Conservation (phyloP, 2,329 filamentous ascomycete genomes). For the Monilinia vaccinii-corymbosi region DNA sequence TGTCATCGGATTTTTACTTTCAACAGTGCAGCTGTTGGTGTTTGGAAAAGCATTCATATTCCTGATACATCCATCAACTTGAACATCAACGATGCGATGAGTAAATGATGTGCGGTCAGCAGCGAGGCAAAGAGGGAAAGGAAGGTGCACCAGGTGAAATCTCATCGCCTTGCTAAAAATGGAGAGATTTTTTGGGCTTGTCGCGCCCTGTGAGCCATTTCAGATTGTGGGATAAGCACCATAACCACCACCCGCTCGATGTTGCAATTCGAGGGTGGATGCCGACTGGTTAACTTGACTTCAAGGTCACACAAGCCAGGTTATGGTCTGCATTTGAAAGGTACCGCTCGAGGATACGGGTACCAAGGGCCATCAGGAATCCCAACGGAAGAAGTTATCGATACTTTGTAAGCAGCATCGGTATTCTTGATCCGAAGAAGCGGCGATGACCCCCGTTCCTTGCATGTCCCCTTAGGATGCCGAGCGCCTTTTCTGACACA, state of each 20-base stretch:
- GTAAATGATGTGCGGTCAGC: constrained; percentile 5
- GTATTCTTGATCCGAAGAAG: background rate
- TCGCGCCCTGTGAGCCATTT: background rate
- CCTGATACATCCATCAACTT: background rate
- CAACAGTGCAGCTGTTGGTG: too few relatives aligned
- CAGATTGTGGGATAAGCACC: background rate
- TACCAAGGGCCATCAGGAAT: background rate
- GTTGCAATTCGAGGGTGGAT: background rate
- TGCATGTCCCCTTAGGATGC: background rate
- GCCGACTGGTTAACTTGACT: constrained; percentile 1
- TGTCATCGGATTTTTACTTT: background rate
- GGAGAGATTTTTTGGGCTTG: background rate
- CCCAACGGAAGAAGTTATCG: background rate
- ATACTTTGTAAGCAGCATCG: background rate
- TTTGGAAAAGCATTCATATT: background rate
- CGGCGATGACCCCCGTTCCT: background rate
- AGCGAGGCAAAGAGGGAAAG: background rate
- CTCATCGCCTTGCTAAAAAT: background rate
- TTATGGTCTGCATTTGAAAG: background rate
- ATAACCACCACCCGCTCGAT: constrained; percentile 5
- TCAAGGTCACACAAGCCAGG: background rate
- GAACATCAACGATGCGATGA: background rate
- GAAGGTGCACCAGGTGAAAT: background rate
- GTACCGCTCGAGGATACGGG: background rate
- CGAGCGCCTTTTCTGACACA: background rate